Conservation (phyloP, 106 monocot species). For the Dendrobium chrysotoxum region DNA sequence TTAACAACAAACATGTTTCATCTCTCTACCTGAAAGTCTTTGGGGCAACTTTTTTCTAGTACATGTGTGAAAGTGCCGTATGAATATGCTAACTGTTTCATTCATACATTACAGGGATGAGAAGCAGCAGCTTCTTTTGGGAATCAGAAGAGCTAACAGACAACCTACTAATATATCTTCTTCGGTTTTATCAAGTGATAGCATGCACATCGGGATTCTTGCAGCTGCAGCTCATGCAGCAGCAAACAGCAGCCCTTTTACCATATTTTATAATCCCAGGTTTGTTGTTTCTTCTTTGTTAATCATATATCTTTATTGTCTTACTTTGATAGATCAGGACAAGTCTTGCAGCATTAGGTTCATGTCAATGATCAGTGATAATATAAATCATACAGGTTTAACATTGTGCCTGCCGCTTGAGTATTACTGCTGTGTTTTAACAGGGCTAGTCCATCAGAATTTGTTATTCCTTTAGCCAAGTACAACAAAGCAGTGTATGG, state of each 20-base stretch:
- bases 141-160: constrained; percentile 77
- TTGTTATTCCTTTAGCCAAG: constrained; percentile 80
- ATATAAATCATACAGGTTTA: constrained; percentile 1
- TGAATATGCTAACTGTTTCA: neutral
- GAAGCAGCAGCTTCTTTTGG: constrained; percentile 77
- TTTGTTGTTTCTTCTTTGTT: constrained; percentile 10
- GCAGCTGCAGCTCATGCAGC: constrained; percentile 90
- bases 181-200: constrained; percentile 79
- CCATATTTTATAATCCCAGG: constrained; percentile 88
- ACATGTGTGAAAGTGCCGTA: neutral
- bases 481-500: constrained; percentile 68
- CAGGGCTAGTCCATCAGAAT: constrained; percentile 87
- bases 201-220: constrained; percentile 87
- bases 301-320: neutral
- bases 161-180: constrained; percentile 76
- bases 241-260: constrained; percentile 78
- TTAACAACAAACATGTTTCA: neutral
- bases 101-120: constrained; percentile 48
- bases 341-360: neutral
- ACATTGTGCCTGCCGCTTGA: neutral
- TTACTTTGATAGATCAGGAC: neutral
- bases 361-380: neutral
- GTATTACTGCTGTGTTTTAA: constrained; percentile 4
- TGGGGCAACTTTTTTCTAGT: neutral
- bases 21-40: neutral